Evolutionary conservation across 257 asterid species (phyloP), one percentile per base, ranked within the genome.

Genomic region (Salvia hispanica): DNA sequence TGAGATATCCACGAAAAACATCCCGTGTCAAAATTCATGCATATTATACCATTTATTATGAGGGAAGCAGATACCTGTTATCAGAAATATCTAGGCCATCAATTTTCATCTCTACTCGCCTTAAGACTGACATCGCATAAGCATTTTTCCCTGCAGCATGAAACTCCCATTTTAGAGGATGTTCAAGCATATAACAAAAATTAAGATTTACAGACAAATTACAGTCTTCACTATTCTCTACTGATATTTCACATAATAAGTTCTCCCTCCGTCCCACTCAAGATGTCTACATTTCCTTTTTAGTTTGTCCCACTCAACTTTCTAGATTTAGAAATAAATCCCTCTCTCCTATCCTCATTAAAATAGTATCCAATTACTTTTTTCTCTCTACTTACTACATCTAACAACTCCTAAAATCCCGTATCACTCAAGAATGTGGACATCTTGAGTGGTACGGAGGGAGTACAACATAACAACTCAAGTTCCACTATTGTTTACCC

Each of bases 51-150:
- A n/a, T 69, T 34, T 15, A 69, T 64, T 67, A 50, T 21, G 44
- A 44, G 44, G 55, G 69, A 71, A 78, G 77, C n/a, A 76, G 52
- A 60, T 86, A 88, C 97, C 99, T 90, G 82, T 79, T 79, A 58
- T 88, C 94, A 43, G 76, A 64, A 45, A 87, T 85, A 81, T 94
- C 96, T 72, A 78, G 95, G 69, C 96, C 99, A 69, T 94, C 99
- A 37, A 94, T 81, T 79, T 94, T 94, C 95, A 88, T 87, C 82
- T 94, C 99, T 48, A 94, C 86, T 54, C 93, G 85, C 90, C 81
- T 85, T 52, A 94, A 74, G 63, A 94, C 67, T 60, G 99, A 86
- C 79, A 88, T 64, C 14, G 99, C 99, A 76, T 86, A 88, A 25
- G 89, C 89, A 79, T 94, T 94, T 82, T 86, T 91, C 67, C 96